Evolutionary conservation across 1,139 yeast species (phyloP), one percentile per base, ranked within the genome.

Genomic region (Pichia sp.): DNA sequence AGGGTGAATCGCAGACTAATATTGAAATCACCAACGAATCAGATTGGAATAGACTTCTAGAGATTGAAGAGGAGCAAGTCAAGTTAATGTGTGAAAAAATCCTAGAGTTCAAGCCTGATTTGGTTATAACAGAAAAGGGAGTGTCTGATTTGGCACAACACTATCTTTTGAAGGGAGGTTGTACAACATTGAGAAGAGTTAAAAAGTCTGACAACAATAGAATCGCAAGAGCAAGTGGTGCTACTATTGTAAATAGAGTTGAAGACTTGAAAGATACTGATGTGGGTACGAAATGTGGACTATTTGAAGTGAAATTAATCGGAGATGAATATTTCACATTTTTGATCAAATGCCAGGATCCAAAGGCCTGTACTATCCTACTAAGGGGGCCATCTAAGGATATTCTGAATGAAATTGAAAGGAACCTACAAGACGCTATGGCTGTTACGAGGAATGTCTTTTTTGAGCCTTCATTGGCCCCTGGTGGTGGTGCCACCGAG

Each of bases 401-500:
- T 69, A 91, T 95, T 55, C 76, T 95, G 64, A 90, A 90, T 70
- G 99, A 95, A 75, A 83, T 95, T 64, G 99, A 95, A 69, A 85
- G 99, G 69, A 95, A 95, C 69, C 78, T 95, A 66, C 98, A 93
- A 68, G 99, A 95, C 71, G 99, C 99, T 47, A 88, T 95, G 96
- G 93, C 97, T 5, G 99, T 93, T 49, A 85, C 99, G 23, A 83
- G 97, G 70, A 95, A 95, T 66, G 97, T 95, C 46, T 81, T 88
- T 78, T 85, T 93, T 63, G 96, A 93, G 69, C 99, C 99, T 48
- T 83, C 95, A 41, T 78, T 93, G 66, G 79, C 96, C 2, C 99
- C 99, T 48, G 99, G 99, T 62, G 99, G 99, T 54, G 99, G 99
- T 65, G 99, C 99, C 48, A 93, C 98, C 22, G 99, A 93, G 72